Evolutionary conservation across 176 grass and related monocot species (phyloP), one percentile per base, ranked within the genome.

Genomic region (Poa pratensis): DNA sequence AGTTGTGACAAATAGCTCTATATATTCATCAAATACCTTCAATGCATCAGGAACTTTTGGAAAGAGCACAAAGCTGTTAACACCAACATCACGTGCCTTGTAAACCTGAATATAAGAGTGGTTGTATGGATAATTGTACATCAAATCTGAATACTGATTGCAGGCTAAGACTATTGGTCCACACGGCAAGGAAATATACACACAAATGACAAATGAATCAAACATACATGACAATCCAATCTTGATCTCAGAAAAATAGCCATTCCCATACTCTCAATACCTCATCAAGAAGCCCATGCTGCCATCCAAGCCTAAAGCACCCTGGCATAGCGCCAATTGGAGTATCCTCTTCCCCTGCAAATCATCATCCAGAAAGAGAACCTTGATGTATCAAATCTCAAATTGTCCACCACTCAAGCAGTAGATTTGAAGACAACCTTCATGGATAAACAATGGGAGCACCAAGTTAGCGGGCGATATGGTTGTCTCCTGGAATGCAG

Each of bases 321-420:
- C 96, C 96, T 0, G 96, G 96, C 96, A 99, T 99, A 76, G 93
- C 96, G 24, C 93, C 93, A 88, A 99, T 99, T 9, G 93, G 96
- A 76, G 86, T 73, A 90, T 99, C 93, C 24, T 96, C 88, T 85
- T 99, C 96, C 40, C 96, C 96, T 96, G 42, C 9, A 86, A 19
- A 65, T 3, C 61, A 46, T 75, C 60, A 80, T 2, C 0, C 2
- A 64, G 30, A 40, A 28, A 71, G 9, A 39, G 23, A 49, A 82
- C 4, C 20, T 30, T 14, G 1, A 74, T 50, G 23, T 15, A 37
- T 42, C 26, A 62, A 51, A 80, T 75, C 7, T 59, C 66, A 82
- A 54, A 78, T 45, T 7, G 2, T 87, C 12, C 12, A 43, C 64
- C 15, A 10, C 28, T 46, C 5, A 72, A 42, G 60, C 50, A 61